These are phyloP conservation scores for Eurotiales sp. DNA, from an alignment of 2,329 filamentous ascomycete genomes.

Conservation along the genomic window DNA sequence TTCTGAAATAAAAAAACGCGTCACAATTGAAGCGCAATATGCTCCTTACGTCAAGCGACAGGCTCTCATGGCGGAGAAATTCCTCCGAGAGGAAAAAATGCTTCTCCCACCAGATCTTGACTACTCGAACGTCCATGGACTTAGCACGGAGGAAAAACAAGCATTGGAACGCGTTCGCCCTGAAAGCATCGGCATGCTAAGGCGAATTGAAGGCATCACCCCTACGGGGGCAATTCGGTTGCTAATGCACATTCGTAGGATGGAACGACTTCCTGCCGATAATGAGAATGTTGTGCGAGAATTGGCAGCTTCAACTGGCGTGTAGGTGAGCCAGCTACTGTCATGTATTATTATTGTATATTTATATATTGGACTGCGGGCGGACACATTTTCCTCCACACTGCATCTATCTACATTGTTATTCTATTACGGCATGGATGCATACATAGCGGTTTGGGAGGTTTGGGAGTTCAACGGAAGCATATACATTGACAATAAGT, in stretches of 20 bases:
- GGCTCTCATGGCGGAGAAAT: conserved; percentile 59
- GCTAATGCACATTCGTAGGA: conserved; percentile 39
- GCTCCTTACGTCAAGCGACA: conserved; percentile 81
- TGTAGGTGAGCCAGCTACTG: not conserved
- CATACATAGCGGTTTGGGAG: too few species aligned
- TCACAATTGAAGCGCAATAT: conserved; percentile 79
- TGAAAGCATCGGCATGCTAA: conserved; percentile 83
- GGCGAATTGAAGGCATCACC: conserved; percentile 73
- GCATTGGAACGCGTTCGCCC: conserved; percentile 68
- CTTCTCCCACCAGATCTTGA: conserved; percentile 70
- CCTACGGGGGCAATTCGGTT: conserved; percentile 43
- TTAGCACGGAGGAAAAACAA: conserved; percentile 75
- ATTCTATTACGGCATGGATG: too few species aligned
- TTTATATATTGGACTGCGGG: too few species aligned
- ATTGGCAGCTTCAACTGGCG: not conserved
- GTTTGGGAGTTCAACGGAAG: too few species aligned
- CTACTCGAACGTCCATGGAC: conserved; percentile 67
- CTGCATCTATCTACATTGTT: too few species aligned
- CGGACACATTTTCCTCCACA: too few species aligned
- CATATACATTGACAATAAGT: too few species aligned
- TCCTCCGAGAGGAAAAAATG: conserved; percentile 73
- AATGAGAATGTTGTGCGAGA: not conserved
- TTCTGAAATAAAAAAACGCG: conserved; percentile 60
- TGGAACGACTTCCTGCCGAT: not conserved
- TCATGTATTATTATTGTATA: too few species aligned